Base-by-base conservation (phyloP, 2,329 filamentous ascomycete genomes). In the Scytalidium lignicola region DNA sequence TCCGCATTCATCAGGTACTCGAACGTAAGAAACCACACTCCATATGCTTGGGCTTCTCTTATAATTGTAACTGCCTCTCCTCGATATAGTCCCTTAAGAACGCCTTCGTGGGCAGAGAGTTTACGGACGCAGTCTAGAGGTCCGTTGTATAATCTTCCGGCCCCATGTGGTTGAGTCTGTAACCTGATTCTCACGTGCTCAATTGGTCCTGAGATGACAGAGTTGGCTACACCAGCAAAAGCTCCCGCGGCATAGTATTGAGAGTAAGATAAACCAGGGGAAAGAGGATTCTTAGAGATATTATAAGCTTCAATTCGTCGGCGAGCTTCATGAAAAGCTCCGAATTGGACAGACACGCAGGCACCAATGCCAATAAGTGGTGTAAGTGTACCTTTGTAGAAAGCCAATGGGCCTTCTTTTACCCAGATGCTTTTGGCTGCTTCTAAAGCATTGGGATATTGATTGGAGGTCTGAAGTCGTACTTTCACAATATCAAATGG, bases 301-400 rank as follows among this genome's bases (percentile, higher is more conserved):
- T 95, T 95, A 57, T 79, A 77, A 41, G 80, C 74, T 73, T 97
- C 92, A 66, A 99, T 83, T 62, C 80, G 85, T 51, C 93, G 88
- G 52, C 89, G 88, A 8, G 92, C 91, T 64, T 87, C 85, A 75
- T 96, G 90, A 78, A 97, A 99, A 61, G 88, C 93, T 55, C 91
- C 93, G 69, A 99, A 99, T 75, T 99, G 93, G 61, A 99, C 86
- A n/a, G 90, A 96, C 42, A 93, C 91, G 68, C 93, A 99, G 59
- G 93, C 93, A 59, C 93, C 93, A 65, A 99, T 97, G 58, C 93
- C 93, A 50, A 99, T 81, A 49, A 99, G 78, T 0, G 93, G 93
- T 4, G 93, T 97, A 49, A 99, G 76, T 0, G 93, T 97, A 62
- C 93, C 93, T 72, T 99, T 99, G 82, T 99, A 99, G 75, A 99